phyloP scores from a whole-genome alignment of 2,329 filamentous ascomycete species.

The Botrytis sinoallii region DNA sequence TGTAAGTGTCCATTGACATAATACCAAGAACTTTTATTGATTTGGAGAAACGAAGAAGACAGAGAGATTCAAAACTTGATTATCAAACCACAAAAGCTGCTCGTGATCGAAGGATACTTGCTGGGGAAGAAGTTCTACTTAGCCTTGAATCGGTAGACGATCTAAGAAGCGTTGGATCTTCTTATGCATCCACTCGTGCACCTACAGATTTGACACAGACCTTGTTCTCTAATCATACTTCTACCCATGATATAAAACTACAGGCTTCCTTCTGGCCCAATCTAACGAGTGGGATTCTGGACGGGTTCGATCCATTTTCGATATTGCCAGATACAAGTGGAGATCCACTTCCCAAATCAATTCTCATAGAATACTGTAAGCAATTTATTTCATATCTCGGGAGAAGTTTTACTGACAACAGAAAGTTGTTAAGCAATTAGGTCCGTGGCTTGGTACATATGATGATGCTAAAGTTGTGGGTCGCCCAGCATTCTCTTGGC shows the following conservation, averaged over 20 bases:
- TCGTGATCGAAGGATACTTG: slow-evolving; percentile 23
- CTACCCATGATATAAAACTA: not conserved
- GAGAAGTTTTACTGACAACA: not conserved
- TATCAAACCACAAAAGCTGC: slow-evolving; percentile 10
- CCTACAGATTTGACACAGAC: not conserved
- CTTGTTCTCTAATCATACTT: not conserved
- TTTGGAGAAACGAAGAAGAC: slow-evolving; percentile 6
- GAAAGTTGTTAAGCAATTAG: slow-evolving; percentile 22
- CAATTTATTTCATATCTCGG: too few relatives aligned
- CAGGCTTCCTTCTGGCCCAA: not conserved
- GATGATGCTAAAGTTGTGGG: slow-evolving; percentile 19
- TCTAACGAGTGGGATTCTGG: not conserved
- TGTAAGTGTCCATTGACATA: slow-evolving; percentile 20
- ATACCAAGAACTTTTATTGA: not conserved
- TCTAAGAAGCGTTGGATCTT: not conserved
- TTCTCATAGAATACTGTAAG: slow-evolving; percentile 16
- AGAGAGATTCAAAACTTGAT: not conserved
- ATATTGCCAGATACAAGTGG: slow-evolving; percentile 4
- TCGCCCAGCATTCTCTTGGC: slow-evolving; percentile 22
- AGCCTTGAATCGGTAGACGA: slow-evolving; percentile 25
- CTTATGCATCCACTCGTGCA: not conserved
- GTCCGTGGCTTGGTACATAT: slow-evolving; percentile 25
- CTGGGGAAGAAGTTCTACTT: slow-evolving; percentile 23
- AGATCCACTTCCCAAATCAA: slow-evolving; percentile 12
- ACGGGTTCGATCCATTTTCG: slow-evolving; percentile 15